Percentiles rank a stretch among this genome's conserved stretches.
These are phyloP conservation scores for Fusarium gaditjirri DNA, from an alignment of 2,329 filamentous ascomycete genomes.

Conservation along the genomic window DNA sequence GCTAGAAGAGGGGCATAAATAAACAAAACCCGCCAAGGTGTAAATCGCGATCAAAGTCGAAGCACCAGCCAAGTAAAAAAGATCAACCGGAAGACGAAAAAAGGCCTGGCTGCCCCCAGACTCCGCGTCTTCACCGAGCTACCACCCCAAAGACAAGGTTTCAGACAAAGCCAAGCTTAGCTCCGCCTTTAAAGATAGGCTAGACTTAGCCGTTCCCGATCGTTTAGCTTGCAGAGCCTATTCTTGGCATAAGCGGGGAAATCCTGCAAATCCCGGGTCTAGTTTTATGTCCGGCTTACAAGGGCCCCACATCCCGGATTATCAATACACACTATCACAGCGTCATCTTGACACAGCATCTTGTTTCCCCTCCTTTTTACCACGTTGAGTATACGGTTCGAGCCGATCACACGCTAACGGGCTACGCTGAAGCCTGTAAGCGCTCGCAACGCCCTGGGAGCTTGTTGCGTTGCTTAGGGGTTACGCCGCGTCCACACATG, in stretches of 20 bases:
- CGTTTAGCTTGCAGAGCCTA: background rate
- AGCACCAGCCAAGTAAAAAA: background rate
- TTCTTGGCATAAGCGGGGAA: background rate
- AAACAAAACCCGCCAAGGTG: background rate
- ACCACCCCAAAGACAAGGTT: background rate
- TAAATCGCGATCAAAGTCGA: background rate
- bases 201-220: background rate
- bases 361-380: background rate
- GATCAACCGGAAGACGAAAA: background rate
- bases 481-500: background rate
- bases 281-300: slow-evolving; percentile 3
- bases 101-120: background rate
- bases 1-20: slow-evolving; percentile 13
- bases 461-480: too few species aligned
- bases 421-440: background rate
- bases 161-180: background rate
- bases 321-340: background rate
- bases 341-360: background rate
- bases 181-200: background rate
- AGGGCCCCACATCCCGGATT: background rate
- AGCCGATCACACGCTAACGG: background rate
- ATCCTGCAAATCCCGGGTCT: background rate
- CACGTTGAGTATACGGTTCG: background rate
- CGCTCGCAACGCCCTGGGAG: background rate
- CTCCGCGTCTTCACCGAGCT: slow-evolving; percentile 11